Conservation (phyloP, 164 flowering plant genomes). For the Litsea cubeba region DNA sequence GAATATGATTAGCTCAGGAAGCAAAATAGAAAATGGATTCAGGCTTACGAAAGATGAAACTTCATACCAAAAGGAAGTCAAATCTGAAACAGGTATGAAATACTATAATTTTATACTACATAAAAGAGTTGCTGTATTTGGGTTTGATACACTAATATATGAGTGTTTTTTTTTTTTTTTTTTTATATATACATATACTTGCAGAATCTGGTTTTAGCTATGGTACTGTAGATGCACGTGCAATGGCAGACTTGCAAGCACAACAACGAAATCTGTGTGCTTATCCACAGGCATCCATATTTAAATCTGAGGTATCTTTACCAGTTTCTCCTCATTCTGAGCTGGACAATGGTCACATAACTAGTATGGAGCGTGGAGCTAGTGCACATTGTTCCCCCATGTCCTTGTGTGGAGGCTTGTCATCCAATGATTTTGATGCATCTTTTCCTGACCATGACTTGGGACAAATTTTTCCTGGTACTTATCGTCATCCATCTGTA, state of each 20-base stretch:
- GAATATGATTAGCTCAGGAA: slow-evolving; percentile 7
- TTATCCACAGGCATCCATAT: slow-evolving; percentile 11
- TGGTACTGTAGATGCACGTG: slow-evolving; percentile 14
- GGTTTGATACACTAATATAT: slow-evolving; percentile 7
- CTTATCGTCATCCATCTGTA: slow-evolving; percentile 9
- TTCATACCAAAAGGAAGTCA: slow-evolving; percentile 25
- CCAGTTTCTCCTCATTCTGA: slow-evolving; percentile 15
- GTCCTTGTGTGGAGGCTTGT: slow-evolving; percentile 8
- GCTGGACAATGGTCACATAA: slow-evolving; percentile 16
- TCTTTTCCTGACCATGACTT: slow-evolving; percentile 7
- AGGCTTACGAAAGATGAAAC: slow-evolving; percentile 10
- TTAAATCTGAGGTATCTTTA: slow-evolving; percentile 18
- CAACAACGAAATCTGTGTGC: slow-evolving; percentile 16
- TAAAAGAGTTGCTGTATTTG: not conserved
- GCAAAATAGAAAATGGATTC: slow-evolving; percentile 13
- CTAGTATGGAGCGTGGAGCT: slow-evolving; percentile 22
- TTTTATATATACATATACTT: slow-evolving; percentile 24
- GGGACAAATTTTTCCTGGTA: slow-evolving; percentile 4
- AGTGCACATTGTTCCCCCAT: slow-evolving; percentile 11
- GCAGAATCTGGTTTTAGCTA: slow-evolving; percentile 9
- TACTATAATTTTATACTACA: not conserved
- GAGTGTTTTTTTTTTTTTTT: slow-evolving; percentile 7
- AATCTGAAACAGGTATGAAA: not conserved
- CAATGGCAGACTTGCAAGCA: slow-evolving; percentile 14
- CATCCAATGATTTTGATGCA: slow-evolving; percentile 14